phyloP scores from a whole-genome alignment of 2,329 filamentous ascomycete species.

The Aspergillus floridensis region DNA sequence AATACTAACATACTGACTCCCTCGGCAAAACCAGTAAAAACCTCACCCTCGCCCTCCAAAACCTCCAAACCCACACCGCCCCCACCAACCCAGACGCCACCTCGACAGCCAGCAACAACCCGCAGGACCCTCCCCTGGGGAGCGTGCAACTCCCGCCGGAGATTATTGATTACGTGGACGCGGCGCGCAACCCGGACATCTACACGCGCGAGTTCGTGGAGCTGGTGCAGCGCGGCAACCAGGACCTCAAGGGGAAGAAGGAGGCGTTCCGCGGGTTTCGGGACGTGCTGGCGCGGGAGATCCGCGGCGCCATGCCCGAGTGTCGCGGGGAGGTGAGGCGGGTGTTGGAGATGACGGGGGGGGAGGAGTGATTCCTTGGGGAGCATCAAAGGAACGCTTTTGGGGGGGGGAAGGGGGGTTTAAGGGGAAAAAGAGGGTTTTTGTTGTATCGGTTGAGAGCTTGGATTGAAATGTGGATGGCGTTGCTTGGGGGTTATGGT shows the following conservation, averaged over 20 bases:
- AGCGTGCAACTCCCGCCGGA: slow-evolving; percentile 58
- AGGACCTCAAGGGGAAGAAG: slow-evolving; percentile 60
- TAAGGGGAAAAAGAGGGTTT: neutral
- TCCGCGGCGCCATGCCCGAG: slow-evolving; percentile 58
- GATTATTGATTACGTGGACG: slow-evolving; percentile 62
- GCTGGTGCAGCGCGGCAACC: slow-evolving; percentile 60
- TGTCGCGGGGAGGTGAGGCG: slow-evolving; percentile 53
- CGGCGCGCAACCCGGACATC: slow-evolving; percentile 63
- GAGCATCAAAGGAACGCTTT: too few species aligned
- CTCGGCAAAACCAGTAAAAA: slow-evolving; percentile 39
- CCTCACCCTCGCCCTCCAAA: slow-evolving; percentile 54
- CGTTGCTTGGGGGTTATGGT: neutral
- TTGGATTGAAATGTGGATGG: neutral
- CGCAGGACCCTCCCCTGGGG: slow-evolving; percentile 46
- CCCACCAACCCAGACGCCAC: slow-evolving; percentile 31
- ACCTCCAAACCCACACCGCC: slow-evolving; percentile 47
- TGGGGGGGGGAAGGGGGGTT: too few species aligned
- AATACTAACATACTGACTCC: slow-evolving; percentile 9
- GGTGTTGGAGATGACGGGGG: slow-evolving; percentile 45
- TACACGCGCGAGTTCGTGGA: slow-evolving; percentile 66
- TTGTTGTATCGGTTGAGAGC: neutral
- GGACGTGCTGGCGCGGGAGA: slow-evolving; percentile 58
- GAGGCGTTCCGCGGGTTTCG: slow-evolving; percentile 59
- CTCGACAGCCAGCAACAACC: slow-evolving; percentile 31
- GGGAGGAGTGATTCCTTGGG: neutral